phyloP scores from a whole-genome alignment of 345 rosid genomes.

The Populus davidiana region DNA sequence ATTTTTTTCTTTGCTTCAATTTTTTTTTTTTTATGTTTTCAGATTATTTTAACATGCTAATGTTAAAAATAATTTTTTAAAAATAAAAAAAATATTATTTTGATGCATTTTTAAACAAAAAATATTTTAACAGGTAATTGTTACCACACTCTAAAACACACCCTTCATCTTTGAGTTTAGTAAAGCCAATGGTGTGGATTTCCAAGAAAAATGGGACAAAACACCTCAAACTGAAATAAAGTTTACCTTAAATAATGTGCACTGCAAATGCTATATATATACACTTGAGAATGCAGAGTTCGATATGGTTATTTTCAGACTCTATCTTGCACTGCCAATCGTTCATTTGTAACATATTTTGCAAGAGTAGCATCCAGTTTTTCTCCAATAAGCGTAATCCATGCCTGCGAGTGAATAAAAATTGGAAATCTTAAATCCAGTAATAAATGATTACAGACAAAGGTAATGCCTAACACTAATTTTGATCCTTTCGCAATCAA shows the following conservation, averaged over 20 bases:
- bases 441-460: not conserved
- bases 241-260: conserved; percentile 22
- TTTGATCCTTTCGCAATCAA: not conserved
- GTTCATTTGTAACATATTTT: conserved; percentile 31
- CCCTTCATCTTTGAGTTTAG: not conserved
- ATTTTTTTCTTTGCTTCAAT: too few relatives aligned
- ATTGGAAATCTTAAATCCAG: not conserved
- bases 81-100: too few relatives aligned
- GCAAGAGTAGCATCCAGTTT: conserved; percentile 71
- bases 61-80: too few relatives aligned
- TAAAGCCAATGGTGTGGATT: not conserved
- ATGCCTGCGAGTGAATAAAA: conserved; percentile 47
- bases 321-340: conserved; percentile 33
- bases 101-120: too few relatives aligned
- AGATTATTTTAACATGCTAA: too few relatives aligned
- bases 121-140: too few relatives aligned
- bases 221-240: not conserved
- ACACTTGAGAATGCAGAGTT: not conserved
- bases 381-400: conserved; percentile 82
- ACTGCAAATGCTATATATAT: not conserved
- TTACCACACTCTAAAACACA: too few relatives aligned
- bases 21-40: too few relatives aligned
- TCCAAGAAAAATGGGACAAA: not conserved
- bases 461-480: not conserved
- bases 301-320: conserved; percentile 9